Base-by-base conservation (phyloP, 1,284 basidiomycete genomes). In the Rhodotorula mucilaginosa region DNA sequence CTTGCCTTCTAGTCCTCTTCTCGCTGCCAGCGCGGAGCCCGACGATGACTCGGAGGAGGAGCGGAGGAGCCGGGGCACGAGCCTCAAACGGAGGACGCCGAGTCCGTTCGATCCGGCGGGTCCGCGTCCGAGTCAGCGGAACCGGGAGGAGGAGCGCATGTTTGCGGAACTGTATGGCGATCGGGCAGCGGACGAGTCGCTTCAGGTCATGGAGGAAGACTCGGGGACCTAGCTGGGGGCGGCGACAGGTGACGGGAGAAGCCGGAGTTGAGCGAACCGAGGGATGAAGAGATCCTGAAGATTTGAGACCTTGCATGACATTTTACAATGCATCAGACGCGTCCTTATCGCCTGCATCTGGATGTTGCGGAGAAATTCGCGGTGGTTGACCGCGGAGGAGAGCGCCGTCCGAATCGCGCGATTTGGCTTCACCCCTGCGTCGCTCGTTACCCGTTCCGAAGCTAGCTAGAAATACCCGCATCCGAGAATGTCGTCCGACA, bases 101-200 rank as follows among this genome's bases (percentile, higher is more conserved):
- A 51, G 48, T 29, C 63, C 63, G 18, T 64, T 47, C 54, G 54
- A 64, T 46, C 52, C 54, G 5, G 61, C 57, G 31, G 58, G 39
- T 31, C 63, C 70, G 19, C 47, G 61, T 13, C 72, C 72, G 48
- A 66, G 64, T n/a, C 72, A 74, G 61, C 48, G 66, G 31, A 64
- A 66, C 26, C 16, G 72, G 26, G 67, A 62, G 19, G 69, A 67
- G 54, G 71, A 73, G 63, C 48, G 58, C n/a, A 52, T 68, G 66
- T 73, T 56, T 47, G 65, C 52, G 5, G 57, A 64, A n/a, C 18
- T 31, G 58, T 46, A 59, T 31, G 26, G 67, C 48, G 49, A 58
- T 57, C 29, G 46, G 44, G 15, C 29, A 48, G 59, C 10, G 31
- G 31, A 46, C 39, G 54, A 61, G 39, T 31, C 29, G 67, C 31